phyloP scores from a whole-genome alignment of 257 asterid genomes.

The Vinca minor region DNA sequence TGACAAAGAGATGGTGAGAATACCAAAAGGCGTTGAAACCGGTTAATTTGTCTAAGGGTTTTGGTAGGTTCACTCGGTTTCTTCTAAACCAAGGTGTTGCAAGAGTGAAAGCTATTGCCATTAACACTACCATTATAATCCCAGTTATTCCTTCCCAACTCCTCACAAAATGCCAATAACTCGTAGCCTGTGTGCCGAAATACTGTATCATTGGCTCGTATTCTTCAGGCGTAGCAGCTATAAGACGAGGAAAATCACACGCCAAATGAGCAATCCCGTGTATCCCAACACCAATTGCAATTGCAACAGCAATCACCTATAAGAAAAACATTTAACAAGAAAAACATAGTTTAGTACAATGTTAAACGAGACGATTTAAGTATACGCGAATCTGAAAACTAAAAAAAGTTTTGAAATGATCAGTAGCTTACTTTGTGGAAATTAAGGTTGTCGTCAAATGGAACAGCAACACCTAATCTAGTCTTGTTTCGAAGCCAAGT shows the following conservation, averaged over 20 bases:
- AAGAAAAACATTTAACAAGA: no score
- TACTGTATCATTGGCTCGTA: constrained; percentile 40
- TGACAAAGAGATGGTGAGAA: constrained; percentile 68
- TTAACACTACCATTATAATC: constrained; percentile 62
- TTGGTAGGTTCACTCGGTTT: constrained; percentile 41
- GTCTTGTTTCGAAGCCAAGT: constrained; percentile 93
- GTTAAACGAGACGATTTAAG: background rate
- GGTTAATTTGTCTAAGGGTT: constrained; percentile 51
- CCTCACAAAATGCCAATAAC: constrained; percentile 59
- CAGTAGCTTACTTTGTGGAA: constrained; percentile 54
- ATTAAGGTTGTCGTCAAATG: constrained; percentile 78
- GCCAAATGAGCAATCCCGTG: constrained; percentile 60
- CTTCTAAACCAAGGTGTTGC: constrained; percentile 82
- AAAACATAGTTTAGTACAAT: no score
- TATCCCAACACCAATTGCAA: constrained; percentile 61
- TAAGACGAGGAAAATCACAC: constrained; percentile 66
- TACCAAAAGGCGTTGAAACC: constrained; percentile 96
- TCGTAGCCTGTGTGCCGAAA: constrained; percentile 55
- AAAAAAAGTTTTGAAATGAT: background rate
- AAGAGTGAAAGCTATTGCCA: constrained; percentile 74
- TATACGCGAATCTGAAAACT: background rate
- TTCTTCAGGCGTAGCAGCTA: constrained; percentile 31
- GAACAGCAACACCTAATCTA: constrained; percentile 49
- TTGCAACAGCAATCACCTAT: constrained; percentile 61
- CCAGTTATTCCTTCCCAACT: constrained; percentile 79